Conservation (phyloP, 2,329 filamentous ascomycete genomes). For the Fusarium mundagurra region DNA sequence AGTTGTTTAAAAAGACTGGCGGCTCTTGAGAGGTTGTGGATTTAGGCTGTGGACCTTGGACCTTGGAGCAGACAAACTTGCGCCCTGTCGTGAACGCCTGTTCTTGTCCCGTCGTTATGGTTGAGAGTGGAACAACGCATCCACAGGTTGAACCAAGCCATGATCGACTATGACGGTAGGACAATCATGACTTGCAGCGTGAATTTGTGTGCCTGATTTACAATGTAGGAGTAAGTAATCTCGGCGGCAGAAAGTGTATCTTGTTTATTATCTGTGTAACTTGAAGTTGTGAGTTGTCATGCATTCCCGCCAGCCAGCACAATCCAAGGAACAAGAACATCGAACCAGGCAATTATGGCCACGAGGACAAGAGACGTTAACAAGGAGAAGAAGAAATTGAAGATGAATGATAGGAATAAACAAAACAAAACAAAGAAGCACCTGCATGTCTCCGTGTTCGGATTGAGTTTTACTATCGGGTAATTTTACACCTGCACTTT, state of each 20-base stretch:
- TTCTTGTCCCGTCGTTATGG: constrained; percentile 25
- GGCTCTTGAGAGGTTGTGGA: background rate
- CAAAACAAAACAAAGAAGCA: background rate
- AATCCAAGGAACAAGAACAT: background rate
- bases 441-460: constrained; percentile 26
- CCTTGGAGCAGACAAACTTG: background rate
- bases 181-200: constrained; percentile 31
- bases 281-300: constrained; percentile 43
- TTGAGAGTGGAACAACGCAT: constrained; percentile 24
- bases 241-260: background rate
- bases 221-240: background rate
- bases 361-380: constrained; percentile 23
- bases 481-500: background rate
- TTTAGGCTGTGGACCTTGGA: background rate
- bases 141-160: constrained; percentile 22
- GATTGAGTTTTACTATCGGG: constrained; percentile 15
- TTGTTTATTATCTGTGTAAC: constrained; percentile 25
- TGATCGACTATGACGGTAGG: constrained; percentile 22
- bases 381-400: background rate
- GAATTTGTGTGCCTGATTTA: background rate
- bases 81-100: constrained; percentile 5
- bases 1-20: background rate
- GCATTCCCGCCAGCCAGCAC: constrained; percentile 34
- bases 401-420: background rate
- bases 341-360: constrained; percentile 33